phyloP scores from a whole-genome alignment of 1,139 yeast genomes.

The Geotrichum carabidarum region DNA sequence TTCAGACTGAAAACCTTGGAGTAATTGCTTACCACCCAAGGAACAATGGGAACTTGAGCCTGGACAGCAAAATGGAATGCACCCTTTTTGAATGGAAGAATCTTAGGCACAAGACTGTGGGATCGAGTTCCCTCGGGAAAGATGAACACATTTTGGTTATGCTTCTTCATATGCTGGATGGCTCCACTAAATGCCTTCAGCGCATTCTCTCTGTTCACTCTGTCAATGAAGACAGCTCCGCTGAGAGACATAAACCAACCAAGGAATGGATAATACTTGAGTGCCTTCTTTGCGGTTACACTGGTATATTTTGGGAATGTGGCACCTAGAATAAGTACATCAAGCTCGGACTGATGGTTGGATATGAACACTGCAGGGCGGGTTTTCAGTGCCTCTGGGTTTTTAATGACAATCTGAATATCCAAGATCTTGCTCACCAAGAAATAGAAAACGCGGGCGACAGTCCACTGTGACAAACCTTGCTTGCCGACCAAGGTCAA shows the following conservation, averaged over 20 bases:
- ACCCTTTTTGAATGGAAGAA: conserved; percentile 92
- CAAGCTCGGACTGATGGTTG: conserved; percentile 87
- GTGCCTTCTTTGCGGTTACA: conserved; percentile 85
- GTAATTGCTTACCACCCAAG: conserved; percentile 82
- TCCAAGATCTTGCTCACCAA: conserved; percentile 60
- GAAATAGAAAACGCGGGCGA: conserved; percentile 75
- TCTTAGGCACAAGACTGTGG: conserved; percentile 57
- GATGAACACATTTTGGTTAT: conserved; percentile 64
- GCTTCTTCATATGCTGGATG: conserved; percentile 52
- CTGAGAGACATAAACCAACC: conserved; percentile 96
- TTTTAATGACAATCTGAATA: conserved; percentile 60
- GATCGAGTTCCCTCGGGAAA: conserved; percentile 96
- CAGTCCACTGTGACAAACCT: conserved; percentile 80
- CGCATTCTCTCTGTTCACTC: conserved; percentile 72
- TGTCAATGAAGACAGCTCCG: conserved; percentile 87
- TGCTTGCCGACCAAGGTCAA: conserved; percentile 67
- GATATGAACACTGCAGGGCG: conserved; percentile 78
- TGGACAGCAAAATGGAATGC: conserved; percentile 96
- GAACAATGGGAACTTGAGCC: conserved; percentile 83
- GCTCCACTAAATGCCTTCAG: conserved; percentile 70
- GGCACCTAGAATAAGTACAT: conserved; percentile 71
- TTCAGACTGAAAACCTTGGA: conserved; percentile 64
- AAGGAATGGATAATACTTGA: conserved; percentile 82
- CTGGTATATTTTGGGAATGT: conserved; percentile 85
- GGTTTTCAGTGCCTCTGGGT: conserved; percentile 47